Evolutionary conservation across 176 grass and related monocot genomes (phyloP).

Genomic region (Calamus simplicifolius): DNA sequence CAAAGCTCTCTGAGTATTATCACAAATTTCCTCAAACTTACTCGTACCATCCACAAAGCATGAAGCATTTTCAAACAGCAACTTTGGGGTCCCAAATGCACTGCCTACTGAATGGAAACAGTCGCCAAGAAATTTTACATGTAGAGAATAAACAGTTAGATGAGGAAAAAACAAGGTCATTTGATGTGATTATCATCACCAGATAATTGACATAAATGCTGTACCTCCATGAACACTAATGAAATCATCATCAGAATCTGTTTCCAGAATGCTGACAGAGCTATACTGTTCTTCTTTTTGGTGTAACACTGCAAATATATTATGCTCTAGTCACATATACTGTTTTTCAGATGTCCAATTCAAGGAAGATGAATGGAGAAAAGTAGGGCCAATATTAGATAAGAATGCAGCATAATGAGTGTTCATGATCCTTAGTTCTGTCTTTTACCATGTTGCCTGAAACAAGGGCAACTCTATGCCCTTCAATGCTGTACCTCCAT

Average conservation of each 20-base stretch:
- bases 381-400: not conserved
- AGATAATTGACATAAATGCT: no score
- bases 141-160: no score
- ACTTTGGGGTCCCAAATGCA: slow-evolving; percentile 32
- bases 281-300: slow-evolving; percentile 95
- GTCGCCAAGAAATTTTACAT: slow-evolving; percentile 40
- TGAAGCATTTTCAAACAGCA: slow-evolving; percentile 61
- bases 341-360: not conserved
- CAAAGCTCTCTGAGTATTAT: slow-evolving; percentile 33
- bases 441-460: no score
- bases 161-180: not conserved
- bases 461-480: no score
- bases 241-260: slow-evolving; percentile 91
- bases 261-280: slow-evolving; percentile 77
- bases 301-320: slow-evolving; percentile 50
- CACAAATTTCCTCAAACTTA: slow-evolving; percentile 48
- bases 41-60: slow-evolving; percentile 41
- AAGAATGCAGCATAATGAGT: no score
- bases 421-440: no score
- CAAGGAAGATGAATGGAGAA: not conserved
- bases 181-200: no score
- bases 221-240: slow-evolving; percentile 89
- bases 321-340: not conserved
- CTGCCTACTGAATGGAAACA: slow-evolving; percentile 28
- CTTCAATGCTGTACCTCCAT: no score